Evolutionary conservation across 108 stramenopile species (phyloP).

Genomic region (Skeletonema tropicum): DNA sequence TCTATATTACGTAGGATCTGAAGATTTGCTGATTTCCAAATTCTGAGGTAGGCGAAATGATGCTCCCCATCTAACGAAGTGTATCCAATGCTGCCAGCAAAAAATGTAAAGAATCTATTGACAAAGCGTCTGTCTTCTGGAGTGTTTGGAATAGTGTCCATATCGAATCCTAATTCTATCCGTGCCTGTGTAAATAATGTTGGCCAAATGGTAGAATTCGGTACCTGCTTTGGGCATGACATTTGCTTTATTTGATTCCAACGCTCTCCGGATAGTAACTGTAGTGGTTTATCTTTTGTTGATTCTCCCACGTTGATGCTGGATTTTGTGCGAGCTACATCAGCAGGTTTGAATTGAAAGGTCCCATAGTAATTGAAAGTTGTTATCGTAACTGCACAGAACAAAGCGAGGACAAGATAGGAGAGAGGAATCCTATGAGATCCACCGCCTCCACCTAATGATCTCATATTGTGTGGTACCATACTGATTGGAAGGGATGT

Average conservation of each 20-base stretch:
- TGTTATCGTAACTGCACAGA: too few relatives aligned
- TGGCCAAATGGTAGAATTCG: background rate
- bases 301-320: too few relatives aligned
- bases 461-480: too few relatives aligned
- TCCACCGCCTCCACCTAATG: too few relatives aligned
- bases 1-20: background rate
- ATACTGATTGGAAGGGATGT: too few relatives aligned
- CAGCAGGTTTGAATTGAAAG: too few relatives aligned
- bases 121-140: background rate
- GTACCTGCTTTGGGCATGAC: slow-evolving; percentile 8
- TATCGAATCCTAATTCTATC: slow-evolving; percentile 11
- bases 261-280: background rate
- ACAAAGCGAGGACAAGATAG: too few relatives aligned
- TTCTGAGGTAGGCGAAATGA: slow-evolving; percentile 7
- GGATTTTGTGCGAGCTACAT: too few relatives aligned
- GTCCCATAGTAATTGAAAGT: too few relatives aligned
- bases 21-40: slow-evolving; percentile 18
- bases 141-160: background rate
- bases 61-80: slow-evolving; percentile 3
- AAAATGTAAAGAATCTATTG: background rate
- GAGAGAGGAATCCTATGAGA: too few relatives aligned
- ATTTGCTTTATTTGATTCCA: slow-evolving; percentile 11
- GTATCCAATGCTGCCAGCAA: background rate
- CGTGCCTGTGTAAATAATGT: slow-evolving; percentile 11
- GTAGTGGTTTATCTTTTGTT: too few relatives aligned